phyloP scores from a whole-genome alignment of 805 yeast genomes.

The Nakazawaea ambrosiae region DNA sequence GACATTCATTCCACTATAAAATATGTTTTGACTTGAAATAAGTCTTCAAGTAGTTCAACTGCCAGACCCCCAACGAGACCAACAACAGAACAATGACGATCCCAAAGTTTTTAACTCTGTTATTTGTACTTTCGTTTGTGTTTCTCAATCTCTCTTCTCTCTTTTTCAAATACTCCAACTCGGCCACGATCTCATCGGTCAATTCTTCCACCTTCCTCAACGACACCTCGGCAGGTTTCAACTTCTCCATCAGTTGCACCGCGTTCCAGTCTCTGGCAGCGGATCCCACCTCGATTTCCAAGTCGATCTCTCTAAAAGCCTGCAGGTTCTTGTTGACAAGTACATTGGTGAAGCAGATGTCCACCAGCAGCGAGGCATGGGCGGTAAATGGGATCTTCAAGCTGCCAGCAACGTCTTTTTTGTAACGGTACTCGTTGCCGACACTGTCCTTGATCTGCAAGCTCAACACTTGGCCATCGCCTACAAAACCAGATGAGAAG shows the following conservation, averaged over 20 bases:
- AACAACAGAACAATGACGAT: slow-evolving; percentile 60
- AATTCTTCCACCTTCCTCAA: slow-evolving; percentile 81
- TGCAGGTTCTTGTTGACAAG: slow-evolving; percentile 33
- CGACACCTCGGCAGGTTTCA: slow-evolving; percentile 89
- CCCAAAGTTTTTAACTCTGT: slow-evolving; percentile 86
- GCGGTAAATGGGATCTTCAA: slow-evolving; percentile 79
- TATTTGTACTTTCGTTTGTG: slow-evolving; percentile 93
- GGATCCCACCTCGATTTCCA: slow-evolving; percentile 92
- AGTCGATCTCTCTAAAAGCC: slow-evolving; percentile 65
- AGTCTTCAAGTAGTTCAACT: slow-evolving; percentile 82
- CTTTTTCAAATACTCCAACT: slow-evolving; percentile 72
- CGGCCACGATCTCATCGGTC: slow-evolving; percentile 73
- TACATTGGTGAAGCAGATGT: slow-evolving; percentile 81
- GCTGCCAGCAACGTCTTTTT: slow-evolving; percentile 67
- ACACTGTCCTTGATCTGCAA: slow-evolving; percentile 64
- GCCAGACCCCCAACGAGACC: slow-evolving; percentile 84
- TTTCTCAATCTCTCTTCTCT: slow-evolving; percentile 94
- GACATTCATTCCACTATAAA: too few species aligned
- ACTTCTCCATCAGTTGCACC: slow-evolving; percentile 84
- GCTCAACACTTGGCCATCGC: slow-evolving; percentile 82
- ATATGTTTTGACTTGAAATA: slow-evolving; percentile 86
- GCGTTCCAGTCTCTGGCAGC: slow-evolving; percentile 98
- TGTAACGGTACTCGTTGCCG: slow-evolving; percentile 81
- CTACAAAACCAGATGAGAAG: slow-evolving; percentile 62
- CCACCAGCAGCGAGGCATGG: slow-evolving; percentile 76